Base-by-base conservation (phyloP, 345 rosid species). In the Angophora floribunda region DNA sequence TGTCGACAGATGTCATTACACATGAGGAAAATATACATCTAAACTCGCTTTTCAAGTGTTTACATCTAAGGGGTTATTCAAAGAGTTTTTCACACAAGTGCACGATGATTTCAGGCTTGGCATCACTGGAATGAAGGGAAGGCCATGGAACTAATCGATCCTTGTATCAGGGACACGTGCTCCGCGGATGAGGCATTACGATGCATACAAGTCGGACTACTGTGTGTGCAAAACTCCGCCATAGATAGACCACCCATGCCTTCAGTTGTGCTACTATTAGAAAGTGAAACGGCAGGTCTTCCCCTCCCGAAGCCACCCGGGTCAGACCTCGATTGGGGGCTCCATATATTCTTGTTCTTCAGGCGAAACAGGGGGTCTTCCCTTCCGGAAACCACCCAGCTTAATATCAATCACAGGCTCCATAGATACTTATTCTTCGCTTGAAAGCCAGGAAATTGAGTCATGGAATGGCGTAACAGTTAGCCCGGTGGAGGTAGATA, bases 181-280 rank as follows among this genome's bases (percentile, higher is more conserved):
- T 87, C 90, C 41, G 63, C 78, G 32, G 88, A 89, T 45, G 95
- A 96, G 91, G 96, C 91, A 3, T 51, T 92, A 89, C 94, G 95
- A 87, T 97, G 99, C 92, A 91, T 97, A 87, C 96, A 97, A 11
- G 92, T 97, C 51, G 99, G 97, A 12, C 94, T 97, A 89, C 47
- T 96, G 24, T 96, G 99, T 88, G 99, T 94, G 57, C 99, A 97
- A 89, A 98, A 97, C 87, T 91, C 95, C 2, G 94, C 99, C 85
- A 89, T 88, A 45, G 85, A 93, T 16, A 93, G 99, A 88, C 99
- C 98, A 6, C 90, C 92, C 89, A 97, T 97, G 96, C 90, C 95
- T 53, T 85, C 94, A 6, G 95, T 94, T 87, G 89, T 96, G 84
- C n/a, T 94, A 52, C 92, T 92, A 95, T 92, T 96, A 32, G 97